Percentiles rank a stretch among this genome's conserved stretches.
These are phyloP conservation scores for Coemansia pectinata DNA, from an alignment of 192 early-diverging fungal genomes.

Conservation along the genomic window DNA sequence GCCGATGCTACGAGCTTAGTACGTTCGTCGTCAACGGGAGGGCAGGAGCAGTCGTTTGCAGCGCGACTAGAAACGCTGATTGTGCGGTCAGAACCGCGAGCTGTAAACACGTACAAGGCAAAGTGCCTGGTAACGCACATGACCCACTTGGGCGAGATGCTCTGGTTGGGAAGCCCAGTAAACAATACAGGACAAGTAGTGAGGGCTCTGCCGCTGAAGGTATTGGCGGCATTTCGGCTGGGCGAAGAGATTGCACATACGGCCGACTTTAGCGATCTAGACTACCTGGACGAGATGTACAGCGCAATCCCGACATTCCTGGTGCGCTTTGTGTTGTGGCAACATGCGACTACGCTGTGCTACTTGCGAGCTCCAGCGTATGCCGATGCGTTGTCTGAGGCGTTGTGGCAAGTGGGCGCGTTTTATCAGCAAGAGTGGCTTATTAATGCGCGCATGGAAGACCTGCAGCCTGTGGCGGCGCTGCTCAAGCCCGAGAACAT, in stretches of 20 bases:
- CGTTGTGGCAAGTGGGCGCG: conserved; percentile 47
- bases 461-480: background rate
- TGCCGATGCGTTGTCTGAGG: conserved; percentile 40
- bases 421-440: conserved; percentile 47
- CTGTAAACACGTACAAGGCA: conserved; percentile 30
- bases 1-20: background rate
- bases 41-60: conserved; percentile 32
- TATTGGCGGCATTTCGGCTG: conserved; percentile 30
- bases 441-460: conserved; percentile 20
- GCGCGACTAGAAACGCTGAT: conserved; percentile 39
- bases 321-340: conserved; percentile 47
- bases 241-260: conserved; percentile 37
- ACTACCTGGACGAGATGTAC: conserved; percentile 48
- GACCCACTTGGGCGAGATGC: conserved; percentile 39
- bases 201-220: conserved; percentile 33
- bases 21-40: background rate
- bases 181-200: background rate
- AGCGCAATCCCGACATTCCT: conserved; percentile 26
- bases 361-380: conserved; percentile 39
- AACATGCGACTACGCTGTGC: conserved; percentile 43
- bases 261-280: conserved; percentile 32
- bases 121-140: conserved; percentile 34
- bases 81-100: background rate
- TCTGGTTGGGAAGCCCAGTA: conserved; percentile 40
- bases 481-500: conserved; percentile 25